A percentile compares a stretch with the other conserved stretches of the same genome.
These are phyloP conservation scores for Cytospora piceicola DNA, from an alignment of 2,329 filamentous ascomycete species.

Conservation along the genomic window DNA sequence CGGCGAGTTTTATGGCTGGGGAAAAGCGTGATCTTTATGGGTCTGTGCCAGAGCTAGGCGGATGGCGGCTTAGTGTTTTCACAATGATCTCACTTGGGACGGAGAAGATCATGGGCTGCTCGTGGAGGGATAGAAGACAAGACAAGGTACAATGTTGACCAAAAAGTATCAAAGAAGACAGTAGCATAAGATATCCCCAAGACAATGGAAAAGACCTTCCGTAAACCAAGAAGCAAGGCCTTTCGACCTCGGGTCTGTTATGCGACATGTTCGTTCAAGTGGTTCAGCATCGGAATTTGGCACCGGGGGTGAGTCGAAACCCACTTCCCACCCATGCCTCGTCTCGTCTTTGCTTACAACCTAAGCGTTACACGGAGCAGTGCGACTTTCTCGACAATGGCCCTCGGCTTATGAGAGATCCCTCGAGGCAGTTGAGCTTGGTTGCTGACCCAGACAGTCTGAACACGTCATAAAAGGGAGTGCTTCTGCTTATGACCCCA, in stretches of 20 bases:
- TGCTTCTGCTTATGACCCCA: background rate
- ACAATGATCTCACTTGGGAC: background rate
- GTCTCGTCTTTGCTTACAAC: background rate
- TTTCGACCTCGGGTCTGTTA: background rate
- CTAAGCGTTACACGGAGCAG: too few relatives aligned
- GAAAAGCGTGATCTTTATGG: background rate
- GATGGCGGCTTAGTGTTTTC: background rate
- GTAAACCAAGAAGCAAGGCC: background rate
- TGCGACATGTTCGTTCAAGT: constrained; percentile 14
- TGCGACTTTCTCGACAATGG: background rate
- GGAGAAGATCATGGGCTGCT: background rate
- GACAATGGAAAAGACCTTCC: constrained; percentile 17
- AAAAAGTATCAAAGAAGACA: constrained; percentile 18
- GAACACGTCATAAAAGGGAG: background rate
- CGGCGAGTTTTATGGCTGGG: background rate
- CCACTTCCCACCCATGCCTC: background rate
- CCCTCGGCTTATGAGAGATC: background rate
- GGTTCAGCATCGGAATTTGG: constrained; percentile 9
- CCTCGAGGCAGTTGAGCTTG: background rate
- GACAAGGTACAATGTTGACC: constrained; percentile 1
- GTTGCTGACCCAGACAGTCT: background rate
- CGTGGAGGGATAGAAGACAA: constrained; percentile 4
- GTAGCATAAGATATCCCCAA: constrained; percentile 28
- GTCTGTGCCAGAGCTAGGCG: background rate
- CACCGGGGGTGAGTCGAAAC: background rate